Percentiles rank a stretch among this genome's conserved stretches.
phyloP scores from a whole-genome alignment of 192 early-diverging fungal genomes.

The Linnemannia elongata region DNA sequence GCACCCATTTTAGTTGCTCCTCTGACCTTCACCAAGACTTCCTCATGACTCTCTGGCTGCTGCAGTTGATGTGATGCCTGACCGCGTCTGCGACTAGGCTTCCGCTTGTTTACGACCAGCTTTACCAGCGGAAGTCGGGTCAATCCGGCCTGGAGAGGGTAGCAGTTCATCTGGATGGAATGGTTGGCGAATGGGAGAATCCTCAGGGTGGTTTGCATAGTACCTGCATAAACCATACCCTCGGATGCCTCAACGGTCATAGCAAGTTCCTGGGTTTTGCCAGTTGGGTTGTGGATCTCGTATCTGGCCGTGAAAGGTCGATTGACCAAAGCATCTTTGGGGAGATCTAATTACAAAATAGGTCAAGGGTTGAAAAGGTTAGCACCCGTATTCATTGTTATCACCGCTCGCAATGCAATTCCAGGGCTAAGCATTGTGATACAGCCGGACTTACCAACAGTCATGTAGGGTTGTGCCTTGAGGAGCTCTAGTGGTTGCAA shows the following conservation, averaged over 20 bases:
- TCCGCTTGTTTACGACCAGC: conserved; percentile 50
- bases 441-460: conserved; percentile 59
- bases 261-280: conserved; percentile 65
- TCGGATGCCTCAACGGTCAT: conserved; percentile 76
- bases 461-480: conserved; percentile 48
- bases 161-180: conserved; percentile 68
- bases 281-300: conserved; percentile 71
- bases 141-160: conserved; percentile 72
- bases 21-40: conserved; percentile 37
- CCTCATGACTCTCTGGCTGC: conserved; percentile 18
- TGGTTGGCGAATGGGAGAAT: conserved; percentile 70
- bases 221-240: conserved; percentile 82
- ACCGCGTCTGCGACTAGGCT: conserved; percentile 13
- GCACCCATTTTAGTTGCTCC: conserved; percentile 3
- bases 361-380: background rate
- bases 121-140: conserved; percentile 68
- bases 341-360: conserved; percentile 64
- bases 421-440: background rate
- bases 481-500: conserved; percentile 49
- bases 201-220: conserved; percentile 69
- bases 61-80: conserved; percentile 13
- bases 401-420: background rate
- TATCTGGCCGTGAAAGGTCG: conserved; percentile 74
- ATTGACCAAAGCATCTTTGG: conserved; percentile 64
- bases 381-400: background rate